Evolutionary conservation across 768 basidiomycete genomes (phyloP), one percentile per base, ranked within the genome.

Genomic region (Pleurotus tuber-regium): DNA sequence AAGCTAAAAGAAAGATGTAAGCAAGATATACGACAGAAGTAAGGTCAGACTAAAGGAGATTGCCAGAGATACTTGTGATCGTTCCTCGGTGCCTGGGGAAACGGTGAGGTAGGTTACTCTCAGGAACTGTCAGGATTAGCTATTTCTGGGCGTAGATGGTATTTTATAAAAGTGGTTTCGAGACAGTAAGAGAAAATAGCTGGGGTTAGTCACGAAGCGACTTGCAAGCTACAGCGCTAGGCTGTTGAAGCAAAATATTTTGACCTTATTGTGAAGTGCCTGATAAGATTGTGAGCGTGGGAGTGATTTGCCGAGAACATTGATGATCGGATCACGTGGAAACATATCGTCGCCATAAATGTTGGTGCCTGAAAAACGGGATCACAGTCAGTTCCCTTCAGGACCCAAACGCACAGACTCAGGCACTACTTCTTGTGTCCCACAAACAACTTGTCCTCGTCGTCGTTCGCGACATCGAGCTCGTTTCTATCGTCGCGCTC

Each of bases 61-160:
- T 42, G 41, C 41, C 41, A 42, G 41, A 25, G 6, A 38, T 38
- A 8, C 6, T 38, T 38, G 11, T 67, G 64, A 65, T 66, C 50
- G 66, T 67, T 59, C 66, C 66, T 69, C 61, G 63, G 60, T 62
- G 62, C 59, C 62, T 65, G 60, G 57, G 53, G 28, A 56, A 24
- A 26, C 43, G 59, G 59, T 56, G 30, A 63, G 54, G 54, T 61
- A 51, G 60, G 52, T 46, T 59, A 48, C 62, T 52, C 40, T 31
- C 51, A 53, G 50, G 49, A 54, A 52, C 51, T 51, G 47, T 51
- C 46, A 43, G 44, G 38, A 48, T 31, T n/a, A 29, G 23, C 14
- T 24, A 41, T 31, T 40, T 28, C n/a, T n/a, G n/a, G n/a, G n/a
- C n/a, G 35, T n/a, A 36, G n/a, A 3, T 12, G 35, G 35, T n/a